Conservation (phyloP, 1,284 basidiomycete species). For the Mycena sp. region DNA sequence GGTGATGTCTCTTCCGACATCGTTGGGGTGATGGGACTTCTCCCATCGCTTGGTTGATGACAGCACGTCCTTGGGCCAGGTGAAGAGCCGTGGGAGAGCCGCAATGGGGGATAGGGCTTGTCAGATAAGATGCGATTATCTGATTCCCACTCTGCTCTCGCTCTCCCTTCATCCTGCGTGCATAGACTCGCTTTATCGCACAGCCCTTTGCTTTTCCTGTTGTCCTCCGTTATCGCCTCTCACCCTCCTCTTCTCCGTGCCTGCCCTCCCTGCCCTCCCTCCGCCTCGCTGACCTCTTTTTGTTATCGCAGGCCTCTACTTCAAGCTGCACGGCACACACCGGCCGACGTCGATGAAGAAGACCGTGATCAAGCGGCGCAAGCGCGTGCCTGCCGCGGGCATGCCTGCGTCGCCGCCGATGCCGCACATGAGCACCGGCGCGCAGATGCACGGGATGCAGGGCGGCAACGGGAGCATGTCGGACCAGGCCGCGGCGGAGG, state of each 20-base stretch:
- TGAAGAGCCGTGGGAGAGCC: no score
- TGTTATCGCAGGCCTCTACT: constrained; percentile 82
- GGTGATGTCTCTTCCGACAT: no score
- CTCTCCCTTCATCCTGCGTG: no score
- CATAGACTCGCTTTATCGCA: no score
- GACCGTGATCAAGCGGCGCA: constrained; percentile 97
- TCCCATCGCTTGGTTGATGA: no score
- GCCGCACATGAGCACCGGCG: constrained; percentile 28
- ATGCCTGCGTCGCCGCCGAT: not conserved
- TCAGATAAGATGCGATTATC: no score
- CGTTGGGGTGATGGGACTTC: no score
- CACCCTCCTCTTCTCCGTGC: not conserved
- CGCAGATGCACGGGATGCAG: no score
- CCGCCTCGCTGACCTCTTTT: not conserved
- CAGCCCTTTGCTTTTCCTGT: not conserved
- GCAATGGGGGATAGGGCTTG: no score
- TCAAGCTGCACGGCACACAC: constrained; percentile 97
- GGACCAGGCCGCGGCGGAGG: constrained; percentile 85
- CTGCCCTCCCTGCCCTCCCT: not conserved
- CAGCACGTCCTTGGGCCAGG: no score
- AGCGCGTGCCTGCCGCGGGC: constrained; percentile 84
- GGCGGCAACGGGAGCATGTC: constrained; percentile 52
- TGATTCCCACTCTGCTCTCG: no score
- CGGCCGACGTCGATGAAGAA: constrained; percentile 99
- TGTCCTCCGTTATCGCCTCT: not conserved